phyloP scores from a whole-genome alignment of 2,329 filamentous ascomycete species.

The Celoporthe dispersa region DNA sequence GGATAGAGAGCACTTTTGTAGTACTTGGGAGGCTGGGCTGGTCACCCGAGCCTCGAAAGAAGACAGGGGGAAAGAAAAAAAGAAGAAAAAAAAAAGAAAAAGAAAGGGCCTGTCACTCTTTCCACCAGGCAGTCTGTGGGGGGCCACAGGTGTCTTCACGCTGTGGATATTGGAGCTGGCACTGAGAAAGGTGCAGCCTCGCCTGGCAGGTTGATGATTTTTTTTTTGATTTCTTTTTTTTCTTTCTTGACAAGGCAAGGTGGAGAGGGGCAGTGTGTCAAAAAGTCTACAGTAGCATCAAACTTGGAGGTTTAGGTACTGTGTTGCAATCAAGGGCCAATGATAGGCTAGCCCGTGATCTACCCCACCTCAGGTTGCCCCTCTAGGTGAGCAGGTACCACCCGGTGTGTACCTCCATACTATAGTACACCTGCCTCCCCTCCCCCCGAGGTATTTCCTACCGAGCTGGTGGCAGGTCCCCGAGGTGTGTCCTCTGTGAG shows the following conservation, averaged over 20 bases:
- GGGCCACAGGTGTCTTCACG: neutral
- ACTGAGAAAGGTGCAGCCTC: neutral
- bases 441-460: too few relatives aligned
- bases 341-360: neutral
- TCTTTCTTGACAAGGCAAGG: neutral
- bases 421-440: neutral
- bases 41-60: neutral
- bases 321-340: conserved; percentile 3
- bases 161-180: neutral
- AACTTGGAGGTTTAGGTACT: neutral
- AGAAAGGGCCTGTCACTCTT: neutral
- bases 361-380: neutral
- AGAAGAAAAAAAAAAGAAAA: neutral
- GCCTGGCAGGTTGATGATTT: neutral
- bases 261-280: neutral
- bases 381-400: neutral
- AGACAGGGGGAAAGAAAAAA: too few relatives aligned
- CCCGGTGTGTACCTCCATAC: neutral
- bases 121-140: neutral
- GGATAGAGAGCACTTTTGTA: neutral
- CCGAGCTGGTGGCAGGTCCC: neutral
- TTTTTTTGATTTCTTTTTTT: neutral
- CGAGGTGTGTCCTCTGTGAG: neutral
- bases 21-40: neutral
- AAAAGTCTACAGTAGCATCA: neutral